phyloP scores from a whole-genome alignment of 257 asterid species.

The Oldenlandia corymbosa region DNA sequence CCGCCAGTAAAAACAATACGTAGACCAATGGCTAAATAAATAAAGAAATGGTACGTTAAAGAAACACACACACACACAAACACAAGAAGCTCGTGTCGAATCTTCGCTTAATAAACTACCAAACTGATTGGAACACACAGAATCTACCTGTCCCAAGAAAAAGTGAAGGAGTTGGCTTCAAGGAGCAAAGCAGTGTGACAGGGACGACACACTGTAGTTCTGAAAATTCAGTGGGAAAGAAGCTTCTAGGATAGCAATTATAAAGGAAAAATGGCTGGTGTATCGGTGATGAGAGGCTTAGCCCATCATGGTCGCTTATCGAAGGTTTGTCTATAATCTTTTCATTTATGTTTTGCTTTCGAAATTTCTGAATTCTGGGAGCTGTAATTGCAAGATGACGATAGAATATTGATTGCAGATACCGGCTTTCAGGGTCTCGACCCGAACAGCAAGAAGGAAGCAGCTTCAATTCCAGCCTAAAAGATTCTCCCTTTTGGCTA shows the following conservation, averaged over 20 bases:
- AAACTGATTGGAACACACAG: no score
- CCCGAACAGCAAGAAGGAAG: slow-evolving; percentile 28
- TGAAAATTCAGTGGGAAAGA: neutral
- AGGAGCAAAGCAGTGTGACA: no score
- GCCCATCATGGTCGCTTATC: slow-evolving; percentile 41
- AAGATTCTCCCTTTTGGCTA: slow-evolving; percentile 39
- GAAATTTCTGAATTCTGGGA: neutral
- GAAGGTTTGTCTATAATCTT: slow-evolving; percentile 33
- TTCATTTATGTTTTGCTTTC: slow-evolving; percentile 4
- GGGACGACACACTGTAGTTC: neutral
- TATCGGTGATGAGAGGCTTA: slow-evolving; percentile 53
- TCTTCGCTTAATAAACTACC: no score
- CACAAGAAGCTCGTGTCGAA: no score
- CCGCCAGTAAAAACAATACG: no score
- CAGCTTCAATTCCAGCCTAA: slow-evolving; percentile 24
- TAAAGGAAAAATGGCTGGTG: slow-evolving; percentile 39
- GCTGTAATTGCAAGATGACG: neutral
- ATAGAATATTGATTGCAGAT: slow-evolving; percentile 30
- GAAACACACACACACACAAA: no score
- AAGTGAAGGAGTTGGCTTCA: no score
- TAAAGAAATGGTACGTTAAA: no score
- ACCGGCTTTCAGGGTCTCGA: slow-evolving; percentile 34
- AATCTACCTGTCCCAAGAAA: no score
- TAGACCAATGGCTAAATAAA: no score
- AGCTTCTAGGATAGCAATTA: no score